Percentiles rank a stretch among this genome's conserved stretches.
Conservation (phyloP, 768 basidiomycete genomes). For the Tubosaeta brunneosetosa region DNA sequence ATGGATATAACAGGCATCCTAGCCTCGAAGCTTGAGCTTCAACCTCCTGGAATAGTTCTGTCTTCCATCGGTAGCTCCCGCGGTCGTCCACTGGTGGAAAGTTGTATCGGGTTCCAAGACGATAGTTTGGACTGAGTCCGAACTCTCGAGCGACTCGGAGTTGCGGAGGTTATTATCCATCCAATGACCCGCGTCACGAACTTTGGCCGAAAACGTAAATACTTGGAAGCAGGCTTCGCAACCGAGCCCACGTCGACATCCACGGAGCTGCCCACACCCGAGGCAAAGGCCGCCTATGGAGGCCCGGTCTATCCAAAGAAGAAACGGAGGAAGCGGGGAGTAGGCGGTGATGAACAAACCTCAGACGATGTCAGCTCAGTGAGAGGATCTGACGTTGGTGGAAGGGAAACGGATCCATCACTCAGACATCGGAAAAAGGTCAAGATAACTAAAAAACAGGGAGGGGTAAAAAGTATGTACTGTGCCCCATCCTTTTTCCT, state of each 20-base stretch:
- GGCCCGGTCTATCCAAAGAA: conserved; percentile 41
- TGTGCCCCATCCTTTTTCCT: background rate
- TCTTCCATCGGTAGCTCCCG: too few species aligned
- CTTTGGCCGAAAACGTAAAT: conserved; percentile 69
- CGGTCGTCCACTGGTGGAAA: too few species aligned
- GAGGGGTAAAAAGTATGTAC: conserved; percentile 21
- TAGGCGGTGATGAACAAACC: conserved; percentile 4
- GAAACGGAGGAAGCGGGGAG: conserved; percentile 47
- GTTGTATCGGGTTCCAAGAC: too few species aligned
- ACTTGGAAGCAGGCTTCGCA: conserved; percentile 58
- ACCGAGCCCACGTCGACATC: conserved; percentile 5
- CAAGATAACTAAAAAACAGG: conserved; percentile 29
- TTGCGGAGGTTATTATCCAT: background rate
- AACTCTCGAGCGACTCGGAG: too few species aligned
- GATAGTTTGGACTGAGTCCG: too few species aligned
- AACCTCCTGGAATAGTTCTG: too few species aligned
- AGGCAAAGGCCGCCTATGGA: background rate
- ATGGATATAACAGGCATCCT: too few species aligned
- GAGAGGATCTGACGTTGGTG: conserved; percentile 17
- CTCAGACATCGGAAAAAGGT: conserved; percentile 20
- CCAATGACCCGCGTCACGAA: conserved; percentile 72
- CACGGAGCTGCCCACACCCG: background rate
- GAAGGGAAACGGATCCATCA: conserved; percentile 12
- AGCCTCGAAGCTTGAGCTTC: too few species aligned
- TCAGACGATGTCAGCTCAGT: conserved; percentile 11